Evolutionary conservation across 1,139 yeast genomes (phyloP), one percentile per base, ranked within the genome.

Genomic region (Pichia sp.): DNA sequence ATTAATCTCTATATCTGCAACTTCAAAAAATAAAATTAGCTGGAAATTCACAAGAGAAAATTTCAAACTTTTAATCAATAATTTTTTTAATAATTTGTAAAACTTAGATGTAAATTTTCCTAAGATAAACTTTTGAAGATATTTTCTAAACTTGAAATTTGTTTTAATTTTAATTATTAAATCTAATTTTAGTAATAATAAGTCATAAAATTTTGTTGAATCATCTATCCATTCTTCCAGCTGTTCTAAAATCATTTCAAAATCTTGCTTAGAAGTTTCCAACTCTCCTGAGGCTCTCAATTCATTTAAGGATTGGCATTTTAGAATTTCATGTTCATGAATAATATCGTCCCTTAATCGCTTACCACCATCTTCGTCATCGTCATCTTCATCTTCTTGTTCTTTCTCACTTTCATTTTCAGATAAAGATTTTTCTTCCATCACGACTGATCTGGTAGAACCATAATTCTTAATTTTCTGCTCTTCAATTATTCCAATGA

Each of bases 381-480:
- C 46, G 2, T 30, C 34, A 22, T 55, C 57, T 12, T 51, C 49
- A 11, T 47, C 52, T 4, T 45, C 42, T 22, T 23, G 22, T 22
- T 32, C 35, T 22, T 3, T 2, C 23, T 32, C 48, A 6, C 35
- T 40, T 30, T 55, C 58, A 20, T 49, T 49, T n/a, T 46, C 55
- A 1, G 54, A 51, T 7, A 51, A 25, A 10, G 37, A n/a, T 9
- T 47, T 50, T 4, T 47, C 51, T 9, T 45, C 55, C 5, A 28
- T 30, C 26, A 53, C 48, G 32, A 40, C 55, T 35, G 57, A 55
- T 40, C 62, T 40, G 2, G 40, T 40, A 27, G 32, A 25, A 6
- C 61, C 61, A 45, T 58, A 58, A 24, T 36, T 40, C 12, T 31
- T 35, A 27, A 11, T 20, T 3, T 16, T 11, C 6, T 42, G 22